Evolutionary conservation across 169 alveolate species (phyloP).

Genomic region (Hepatocystis sp.): DNA sequence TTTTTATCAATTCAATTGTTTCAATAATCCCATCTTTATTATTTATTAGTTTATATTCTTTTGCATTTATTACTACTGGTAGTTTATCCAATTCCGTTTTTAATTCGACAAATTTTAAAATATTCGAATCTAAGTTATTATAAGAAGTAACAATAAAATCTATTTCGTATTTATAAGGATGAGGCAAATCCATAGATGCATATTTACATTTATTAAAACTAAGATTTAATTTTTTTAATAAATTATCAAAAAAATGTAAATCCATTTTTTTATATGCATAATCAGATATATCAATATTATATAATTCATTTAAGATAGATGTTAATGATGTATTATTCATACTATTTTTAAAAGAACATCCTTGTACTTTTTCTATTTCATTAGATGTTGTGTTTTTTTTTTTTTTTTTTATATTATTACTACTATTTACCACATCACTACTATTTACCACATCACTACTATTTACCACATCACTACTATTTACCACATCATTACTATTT

Average conservation of each 20-base stretch:
- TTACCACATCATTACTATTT: too few species aligned
- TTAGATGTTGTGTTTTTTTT: too few species aligned
- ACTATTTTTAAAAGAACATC: too few species aligned
- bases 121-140: slow-evolving; percentile 1
- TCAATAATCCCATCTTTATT: slow-evolving; percentile 39
- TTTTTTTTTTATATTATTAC: too few species aligned
- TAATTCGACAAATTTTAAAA: slow-evolving; percentile 18
- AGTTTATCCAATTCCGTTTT: slow-evolving; percentile 1
- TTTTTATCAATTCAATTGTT: slow-evolving; percentile 56
- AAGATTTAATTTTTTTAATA: slow-evolving; percentile 53
- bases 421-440: too few species aligned
- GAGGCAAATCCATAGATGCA: neutral
- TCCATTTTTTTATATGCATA: too few species aligned
- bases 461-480: too few species aligned
- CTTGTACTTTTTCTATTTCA: too few species aligned
- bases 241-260: slow-evolving; percentile 33
- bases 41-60: slow-evolving; percentile 38
- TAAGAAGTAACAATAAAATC: slow-evolving; percentile 21
- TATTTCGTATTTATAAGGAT: slow-evolving; percentile 68
- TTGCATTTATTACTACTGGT: slow-evolving; percentile 18
- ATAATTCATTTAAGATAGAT: too few species aligned
- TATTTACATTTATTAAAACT: slow-evolving; percentile 26
- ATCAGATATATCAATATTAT: too few species aligned
- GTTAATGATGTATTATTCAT: too few species aligned
- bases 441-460: too few species aligned